Conservation (phyloP, 2,329 filamentous ascomycete genomes). For the Neospermospora avenae region DNA sequence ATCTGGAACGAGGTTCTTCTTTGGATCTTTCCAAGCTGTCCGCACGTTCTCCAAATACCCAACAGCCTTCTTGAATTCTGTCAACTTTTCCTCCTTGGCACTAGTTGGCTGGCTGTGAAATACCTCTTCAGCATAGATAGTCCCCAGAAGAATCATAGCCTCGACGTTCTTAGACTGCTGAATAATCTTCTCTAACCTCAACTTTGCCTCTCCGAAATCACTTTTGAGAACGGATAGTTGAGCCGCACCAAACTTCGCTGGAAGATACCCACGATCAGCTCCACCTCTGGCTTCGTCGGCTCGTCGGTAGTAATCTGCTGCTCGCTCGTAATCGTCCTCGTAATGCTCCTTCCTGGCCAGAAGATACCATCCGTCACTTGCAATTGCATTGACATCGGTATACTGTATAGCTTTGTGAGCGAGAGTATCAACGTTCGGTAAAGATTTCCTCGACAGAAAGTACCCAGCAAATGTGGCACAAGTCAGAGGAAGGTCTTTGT, state of each 20-base stretch:
- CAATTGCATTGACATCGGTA: conserved; percentile 93
- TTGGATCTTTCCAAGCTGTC: conserved; percentile 86
- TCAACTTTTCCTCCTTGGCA: conserved; percentile 80
- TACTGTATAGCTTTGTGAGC: conserved; percentile 92
- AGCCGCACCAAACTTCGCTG: conserved; percentile 90
- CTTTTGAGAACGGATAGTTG: conserved; percentile 83
- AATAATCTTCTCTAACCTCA: conserved; percentile 90
- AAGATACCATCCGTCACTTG: conserved; percentile 96
- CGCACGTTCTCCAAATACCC: conserved; percentile 80
- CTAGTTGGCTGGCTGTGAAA: conserved; percentile 72
- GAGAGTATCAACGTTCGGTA: conserved; percentile 77
- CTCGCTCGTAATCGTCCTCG: conserved; percentile 68
- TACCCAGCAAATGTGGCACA: conserved; percentile 89
- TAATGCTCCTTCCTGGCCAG: conserved; percentile 90
- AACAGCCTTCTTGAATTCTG: conserved; percentile 83
- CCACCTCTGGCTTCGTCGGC: conserved; percentile 91
- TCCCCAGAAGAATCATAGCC: conserved; percentile 87
- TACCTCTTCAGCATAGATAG: conserved; percentile 90
- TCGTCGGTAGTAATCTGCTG: conserved; percentile 81
- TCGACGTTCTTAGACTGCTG: conserved; percentile 81
- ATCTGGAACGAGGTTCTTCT: conserved; percentile 78
- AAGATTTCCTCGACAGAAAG: conserved; percentile 79
- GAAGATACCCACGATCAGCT: conserved; percentile 84
- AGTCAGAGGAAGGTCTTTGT: conserved; percentile 85
- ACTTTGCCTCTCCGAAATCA: conserved; percentile 87